A percentile compares a stretch with the other conserved stretches of the same genome.
Evolutionary conservation across 106 monocot species (phyloP).

Genomic region (Ottelia alismoides): DNA sequence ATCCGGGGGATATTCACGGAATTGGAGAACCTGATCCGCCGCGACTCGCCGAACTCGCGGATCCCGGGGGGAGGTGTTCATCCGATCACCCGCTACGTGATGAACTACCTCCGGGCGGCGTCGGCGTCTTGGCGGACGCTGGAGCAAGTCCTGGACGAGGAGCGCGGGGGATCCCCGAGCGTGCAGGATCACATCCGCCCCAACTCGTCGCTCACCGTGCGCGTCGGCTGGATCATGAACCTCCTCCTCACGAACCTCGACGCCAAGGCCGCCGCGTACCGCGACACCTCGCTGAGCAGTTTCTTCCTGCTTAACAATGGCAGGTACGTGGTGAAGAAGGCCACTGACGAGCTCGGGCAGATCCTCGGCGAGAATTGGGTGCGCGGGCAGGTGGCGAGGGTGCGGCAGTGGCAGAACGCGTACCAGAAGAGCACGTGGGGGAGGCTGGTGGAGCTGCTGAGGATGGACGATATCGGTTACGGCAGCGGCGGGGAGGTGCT

Average conservation of each 20-base stretch:
- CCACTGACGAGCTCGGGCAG: slow-evolving; percentile 4
- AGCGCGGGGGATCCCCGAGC: slow-evolving; percentile 11
- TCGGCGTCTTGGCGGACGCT: slow-evolving; percentile 57
- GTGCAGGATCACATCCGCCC: neutral
- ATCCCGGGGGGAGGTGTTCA: slow-evolving; percentile 69
- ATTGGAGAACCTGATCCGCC: slow-evolving; percentile 12
- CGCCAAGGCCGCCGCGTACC: slow-evolving; percentile 2
- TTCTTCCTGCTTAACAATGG: slow-evolving; percentile 13
- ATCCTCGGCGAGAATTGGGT: slow-evolving; percentile 12
- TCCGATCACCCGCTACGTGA: slow-evolving; percentile 83
- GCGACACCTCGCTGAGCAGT: neutral
- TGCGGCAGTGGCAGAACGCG: slow-evolving; percentile 1
- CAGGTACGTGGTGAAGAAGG: slow-evolving; percentile 11
- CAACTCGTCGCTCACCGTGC: slow-evolving; percentile 1
- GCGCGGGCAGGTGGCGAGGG: neutral
- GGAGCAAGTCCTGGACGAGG: slow-evolving; percentile 70
- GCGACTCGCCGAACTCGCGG: slow-evolving; percentile 6
- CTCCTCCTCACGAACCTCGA: slow-evolving; percentile 5
- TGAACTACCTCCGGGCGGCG: slow-evolving; percentile 92
- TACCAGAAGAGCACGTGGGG: slow-evolving; percentile 9
- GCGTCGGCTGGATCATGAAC: slow-evolving; percentile 10
- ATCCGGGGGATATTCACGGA: slow-evolving; percentile 15
- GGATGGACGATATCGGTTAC: neutral
- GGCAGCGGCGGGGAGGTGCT: neutral
- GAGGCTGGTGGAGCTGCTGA: slow-evolving; percentile 4